Evolutionary conservation across 2,329 filamentous ascomycete genomes (phyloP), one percentile per base, ranked within the genome.

Genomic region (Aschersonia sp.): DNA sequence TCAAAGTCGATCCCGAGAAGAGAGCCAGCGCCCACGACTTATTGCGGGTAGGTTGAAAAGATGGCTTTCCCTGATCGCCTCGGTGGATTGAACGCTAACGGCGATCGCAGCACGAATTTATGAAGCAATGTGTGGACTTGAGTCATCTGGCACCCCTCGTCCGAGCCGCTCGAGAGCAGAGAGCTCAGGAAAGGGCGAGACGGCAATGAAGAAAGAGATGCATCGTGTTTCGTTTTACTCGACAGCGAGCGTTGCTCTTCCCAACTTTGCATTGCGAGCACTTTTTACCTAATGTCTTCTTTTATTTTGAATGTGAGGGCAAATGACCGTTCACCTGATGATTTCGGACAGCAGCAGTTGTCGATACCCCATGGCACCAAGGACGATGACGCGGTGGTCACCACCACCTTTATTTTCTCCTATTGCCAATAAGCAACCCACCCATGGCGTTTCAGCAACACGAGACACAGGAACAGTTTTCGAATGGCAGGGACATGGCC

Each of bases 1-100:
- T 98, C 47, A 94, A 94, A 72, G 92, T 98, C 5, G 92, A 97
- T 60, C 90, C 92, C 1, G 92, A 97, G 68, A 95, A 95, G 78
- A 76, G 92, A 66, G 89, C 89, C 40, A 95, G 87, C 60, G 92
- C 92, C 37, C 87, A 95, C 66, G 90, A 97, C 70, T 69, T 98
- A 51, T 72, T 98, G 56, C 81, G 86, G 70, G 92, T 97, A 76
- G 69, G 84, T 55, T 42, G 22, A 22, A 22, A 22, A 22, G 22
- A 22, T 46, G 35, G 12, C n/a, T n/a, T 22, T 44, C 30, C 31
- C 6, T 47, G n/a, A 14, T 41, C n/a, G 10, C 8, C 9, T 39
- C 35, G 12, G 35, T 12, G 35, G 35, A 12, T 7, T 41, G 11
- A 2, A 37, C 31, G 32, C 58, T 61, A 50, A 62, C 48, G 41